phyloP scores from a whole-genome alignment of 2,329 filamentous ascomycete species.

The Plenodomus tracheiphilus region DNA sequence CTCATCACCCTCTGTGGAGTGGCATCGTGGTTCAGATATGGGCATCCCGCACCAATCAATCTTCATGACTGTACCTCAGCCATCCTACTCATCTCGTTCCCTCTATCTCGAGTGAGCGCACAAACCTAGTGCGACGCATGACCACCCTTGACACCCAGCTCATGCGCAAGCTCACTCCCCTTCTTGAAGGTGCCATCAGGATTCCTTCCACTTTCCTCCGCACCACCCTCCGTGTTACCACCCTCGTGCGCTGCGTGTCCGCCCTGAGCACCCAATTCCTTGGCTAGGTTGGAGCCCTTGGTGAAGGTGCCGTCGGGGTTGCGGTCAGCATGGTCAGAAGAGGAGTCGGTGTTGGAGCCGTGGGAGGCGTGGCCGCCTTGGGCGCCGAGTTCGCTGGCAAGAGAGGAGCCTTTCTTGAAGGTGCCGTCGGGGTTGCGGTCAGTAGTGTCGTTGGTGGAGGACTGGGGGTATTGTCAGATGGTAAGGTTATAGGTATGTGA shows the following conservation, averaged over 20 bases:
- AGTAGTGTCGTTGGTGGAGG: constrained; percentile 9
- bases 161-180: constrained; percentile 38
- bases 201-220: constrained; percentile 49
- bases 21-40: constrained; percentile 24
- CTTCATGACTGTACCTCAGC: too few relatives aligned
- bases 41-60: neutral
- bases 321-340: constrained; percentile 30
- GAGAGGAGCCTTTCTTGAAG: constrained; percentile 43
- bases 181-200: constrained; percentile 46
- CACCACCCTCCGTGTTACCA: constrained; percentile 28
- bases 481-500: neutral
- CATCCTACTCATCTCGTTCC: too few relatives aligned
- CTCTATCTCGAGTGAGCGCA: too few relatives aligned
- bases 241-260: constrained; percentile 38
- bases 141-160: constrained; percentile 36
- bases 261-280: constrained; percentile 40
- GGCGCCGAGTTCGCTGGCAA: constrained; percentile 44
- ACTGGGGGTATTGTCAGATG: neutral
- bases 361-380: constrained; percentile 42
- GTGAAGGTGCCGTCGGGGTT: constrained; percentile 7
- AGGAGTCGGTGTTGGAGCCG: constrained; percentile 23
- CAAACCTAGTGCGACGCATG: constrained; percentile 24
- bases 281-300: constrained; percentile 18
- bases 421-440: constrained; percentile 46
- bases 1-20: constrained; percentile 1